These are phyloP conservation scores for Triticum timopheevii DNA, from an alignment of 176 grass and related monocot genomes.

Conservation along the genomic window DNA sequence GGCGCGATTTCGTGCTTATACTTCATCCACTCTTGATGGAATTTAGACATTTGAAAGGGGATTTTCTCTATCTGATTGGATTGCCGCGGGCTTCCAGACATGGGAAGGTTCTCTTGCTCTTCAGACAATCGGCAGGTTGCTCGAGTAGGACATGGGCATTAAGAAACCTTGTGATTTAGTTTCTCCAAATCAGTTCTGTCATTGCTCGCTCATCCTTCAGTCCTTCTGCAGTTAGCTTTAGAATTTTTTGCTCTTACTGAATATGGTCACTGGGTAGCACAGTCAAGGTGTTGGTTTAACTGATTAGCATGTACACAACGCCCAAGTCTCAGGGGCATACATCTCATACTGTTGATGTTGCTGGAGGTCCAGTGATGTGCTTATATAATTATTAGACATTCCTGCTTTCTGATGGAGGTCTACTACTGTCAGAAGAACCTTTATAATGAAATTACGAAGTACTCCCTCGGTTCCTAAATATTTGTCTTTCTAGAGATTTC, in stretches of 20 bases:
- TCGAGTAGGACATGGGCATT: not conserved
- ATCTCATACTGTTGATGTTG: not conserved
- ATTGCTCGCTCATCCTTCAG: not conserved
- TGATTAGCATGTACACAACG: not conserved
- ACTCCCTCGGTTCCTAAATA: no score
- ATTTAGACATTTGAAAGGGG: not conserved
- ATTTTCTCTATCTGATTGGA: not conserved
- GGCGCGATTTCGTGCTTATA: not conserved
- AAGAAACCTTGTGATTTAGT: not conserved
- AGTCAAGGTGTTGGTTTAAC: conserved; percentile 1
- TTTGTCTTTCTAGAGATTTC: no score
- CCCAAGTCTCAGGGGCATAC: not conserved
- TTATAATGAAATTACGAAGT: not conserved
- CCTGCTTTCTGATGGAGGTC: not conserved
- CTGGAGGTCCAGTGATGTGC: not conserved
- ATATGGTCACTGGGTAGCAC: conserved; percentile 3
- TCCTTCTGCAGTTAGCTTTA: not conserved
- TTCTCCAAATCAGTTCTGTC: not conserved
- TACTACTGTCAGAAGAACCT: not conserved
- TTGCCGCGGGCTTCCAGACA: not conserved
- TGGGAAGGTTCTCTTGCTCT: not conserved
- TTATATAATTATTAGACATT: not conserved
- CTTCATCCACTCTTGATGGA: not conserved
- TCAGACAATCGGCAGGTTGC: not conserved
- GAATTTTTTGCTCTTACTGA: not conserved